Evolutionary conservation across 2,329 filamentous ascomycete species (phyloP).

Genomic region (Gaeumannomyces tritici): DNA sequence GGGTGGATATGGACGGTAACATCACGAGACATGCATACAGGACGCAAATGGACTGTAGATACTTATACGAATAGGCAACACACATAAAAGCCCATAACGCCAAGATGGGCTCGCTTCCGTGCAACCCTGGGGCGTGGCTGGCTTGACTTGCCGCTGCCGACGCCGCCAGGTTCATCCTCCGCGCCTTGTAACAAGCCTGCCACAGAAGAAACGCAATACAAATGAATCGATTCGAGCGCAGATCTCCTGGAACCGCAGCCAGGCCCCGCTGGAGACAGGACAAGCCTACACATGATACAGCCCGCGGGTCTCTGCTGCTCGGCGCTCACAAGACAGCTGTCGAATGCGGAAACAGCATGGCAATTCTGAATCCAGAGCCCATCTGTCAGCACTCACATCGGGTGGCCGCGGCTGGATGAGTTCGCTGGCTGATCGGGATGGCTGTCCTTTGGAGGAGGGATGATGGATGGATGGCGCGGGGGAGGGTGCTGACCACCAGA

Average conservation of each 20-base stretch:
- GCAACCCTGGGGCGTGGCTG: not conserved
- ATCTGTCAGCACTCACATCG: not conserved
- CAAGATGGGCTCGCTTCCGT: not conserved
- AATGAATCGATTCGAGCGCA: not conserved
- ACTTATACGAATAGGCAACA: not conserved
- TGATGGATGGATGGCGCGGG: not conserved
- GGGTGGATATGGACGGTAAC: not conserved
- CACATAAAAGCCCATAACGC: not conserved
- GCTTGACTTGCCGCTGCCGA: not conserved
- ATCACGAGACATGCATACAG: not conserved
- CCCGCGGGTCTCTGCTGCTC: not conserved
- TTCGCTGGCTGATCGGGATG: not conserved
- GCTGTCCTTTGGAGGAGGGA: not conserved
- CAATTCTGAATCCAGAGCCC: not conserved
- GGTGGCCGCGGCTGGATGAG: not conserved
- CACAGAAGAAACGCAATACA: not conserved
- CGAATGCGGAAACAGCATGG: not conserved
- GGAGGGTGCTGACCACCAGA: not conserved
- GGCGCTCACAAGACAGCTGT: not conserved
- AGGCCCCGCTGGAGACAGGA: too few species aligned
- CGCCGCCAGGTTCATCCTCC: not conserved
- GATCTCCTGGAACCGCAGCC: not conserved
- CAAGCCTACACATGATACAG: not conserved
- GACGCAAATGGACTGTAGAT: not conserved
- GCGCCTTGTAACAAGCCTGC: not conserved